Conservation (phyloP, 768 basidiomycete genomes). For the Pleurotus tuoliensis region DNA sequence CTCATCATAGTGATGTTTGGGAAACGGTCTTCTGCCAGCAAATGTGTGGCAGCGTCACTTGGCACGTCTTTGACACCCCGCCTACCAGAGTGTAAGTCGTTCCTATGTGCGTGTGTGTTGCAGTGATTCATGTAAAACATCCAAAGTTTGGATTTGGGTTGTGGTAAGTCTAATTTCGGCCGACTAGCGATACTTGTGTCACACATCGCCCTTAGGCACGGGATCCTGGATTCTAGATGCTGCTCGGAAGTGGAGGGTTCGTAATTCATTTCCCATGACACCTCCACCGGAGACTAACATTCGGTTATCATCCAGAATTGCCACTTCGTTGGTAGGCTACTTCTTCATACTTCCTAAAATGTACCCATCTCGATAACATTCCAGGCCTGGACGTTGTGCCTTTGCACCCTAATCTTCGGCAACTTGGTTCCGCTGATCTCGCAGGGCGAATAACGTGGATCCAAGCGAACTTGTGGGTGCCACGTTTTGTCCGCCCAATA, state of each 20-base stretch:
- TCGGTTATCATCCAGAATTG: constrained; percentile 34
- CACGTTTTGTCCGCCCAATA: constrained; percentile 6
- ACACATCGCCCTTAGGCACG: constrained; percentile 42
- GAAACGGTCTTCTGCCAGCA: constrained; percentile 54
- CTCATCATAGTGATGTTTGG: constrained; percentile 57
- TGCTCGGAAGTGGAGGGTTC: constrained; percentile 59
- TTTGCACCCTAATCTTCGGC: constrained; percentile 63
- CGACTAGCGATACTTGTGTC: background rate
- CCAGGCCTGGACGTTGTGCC: constrained; percentile 69
- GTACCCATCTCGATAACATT: background rate
- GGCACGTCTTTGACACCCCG: constrained; percentile 58
- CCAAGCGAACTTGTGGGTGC: constrained; percentile 65
- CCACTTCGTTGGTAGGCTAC: constrained; percentile 56
- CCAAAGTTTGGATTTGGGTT: constrained; percentile 65
- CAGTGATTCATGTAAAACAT: constrained; percentile 4
- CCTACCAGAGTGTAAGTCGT: constrained; percentile 57
- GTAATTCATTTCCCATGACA: constrained; percentile 22
- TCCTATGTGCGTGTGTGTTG: constrained; percentile 2
- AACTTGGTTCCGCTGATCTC: constrained; percentile 53
- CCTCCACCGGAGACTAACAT: background rate
- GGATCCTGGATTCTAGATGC: constrained; percentile 71
- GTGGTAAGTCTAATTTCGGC: constrained; percentile 41
- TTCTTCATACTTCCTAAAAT: background rate
- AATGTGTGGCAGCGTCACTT: constrained; percentile 55
- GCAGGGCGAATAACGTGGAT: constrained; percentile 66